These are phyloP conservation scores for Penicillium occitanis DNA, from an alignment of 2,329 filamentous ascomycete genomes.

Conservation along the genomic window DNA sequence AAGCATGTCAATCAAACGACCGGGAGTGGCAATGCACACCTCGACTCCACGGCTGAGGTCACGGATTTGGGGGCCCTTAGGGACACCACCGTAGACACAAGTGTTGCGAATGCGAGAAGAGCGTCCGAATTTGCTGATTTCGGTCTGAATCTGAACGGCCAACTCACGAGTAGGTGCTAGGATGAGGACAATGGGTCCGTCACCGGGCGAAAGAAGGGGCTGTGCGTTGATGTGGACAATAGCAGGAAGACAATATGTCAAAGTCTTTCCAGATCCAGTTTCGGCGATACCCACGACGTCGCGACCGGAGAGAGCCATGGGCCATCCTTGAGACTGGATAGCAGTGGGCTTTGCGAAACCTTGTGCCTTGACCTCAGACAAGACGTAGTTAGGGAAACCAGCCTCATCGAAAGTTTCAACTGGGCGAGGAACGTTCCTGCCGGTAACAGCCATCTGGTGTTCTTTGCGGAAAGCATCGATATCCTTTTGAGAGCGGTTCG, in stretches of 20 bases:
- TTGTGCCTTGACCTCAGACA: conserved; percentile 98
- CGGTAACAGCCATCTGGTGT: conserved; percentile 80
- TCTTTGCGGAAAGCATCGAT: conserved; percentile 85
- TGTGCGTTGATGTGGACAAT: conserved; percentile 99
- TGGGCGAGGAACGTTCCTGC: conserved; percentile 80
- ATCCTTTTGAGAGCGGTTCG: conserved; percentile 70
- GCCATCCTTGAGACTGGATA: conserved; percentile 98
- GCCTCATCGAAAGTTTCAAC: conserved; percentile 98
- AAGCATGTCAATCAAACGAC: conserved; percentile 97
- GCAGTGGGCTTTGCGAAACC: conserved; percentile 91
- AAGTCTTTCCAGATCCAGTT: conserved; percentile 97
- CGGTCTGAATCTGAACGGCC: conserved; percentile 96
- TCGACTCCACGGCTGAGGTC: conserved; percentile 94
- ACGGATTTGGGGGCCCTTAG: conserved; percentile 94
- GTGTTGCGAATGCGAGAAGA: conserved; percentile 98
- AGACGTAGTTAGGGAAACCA: conserved; percentile 93
- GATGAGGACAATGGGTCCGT: conserved; percentile 94
- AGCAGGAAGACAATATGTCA: conserved; percentile 95
- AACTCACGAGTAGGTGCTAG: conserved; percentile 96
- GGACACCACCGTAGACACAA: conserved; percentile 98
- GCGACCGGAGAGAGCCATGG: conserved; percentile 96
- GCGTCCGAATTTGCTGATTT: conserved; percentile 98
- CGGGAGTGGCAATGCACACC: conserved; percentile 96
- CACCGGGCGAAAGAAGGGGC: conserved; percentile 88
- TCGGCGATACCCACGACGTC: conserved; percentile 99